phyloP scores from a whole-genome alignment of 306 rosid species.

The Cajanus cajan region DNA sequence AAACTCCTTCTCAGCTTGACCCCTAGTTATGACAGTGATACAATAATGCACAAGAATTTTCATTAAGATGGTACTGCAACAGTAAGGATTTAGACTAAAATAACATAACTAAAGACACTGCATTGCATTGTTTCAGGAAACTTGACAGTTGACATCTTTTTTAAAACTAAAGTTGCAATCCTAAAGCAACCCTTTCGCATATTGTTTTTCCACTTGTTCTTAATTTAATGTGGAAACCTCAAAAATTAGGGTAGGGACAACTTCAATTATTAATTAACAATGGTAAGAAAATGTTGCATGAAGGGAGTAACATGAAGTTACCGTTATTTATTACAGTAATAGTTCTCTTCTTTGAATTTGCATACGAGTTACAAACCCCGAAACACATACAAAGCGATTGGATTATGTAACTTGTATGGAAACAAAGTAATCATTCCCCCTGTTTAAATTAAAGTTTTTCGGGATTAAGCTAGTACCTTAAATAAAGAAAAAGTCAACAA shows the following conservation, averaged over 20 bases:
- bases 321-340: background rate
- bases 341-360: background rate
- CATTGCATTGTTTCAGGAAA: background rate
- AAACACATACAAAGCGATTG: background rate
- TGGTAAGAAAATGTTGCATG: background rate
- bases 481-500: slow-evolving; percentile 24
- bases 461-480: background rate
- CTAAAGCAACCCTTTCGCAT: background rate
- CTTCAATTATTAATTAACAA: background rate
- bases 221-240: background rate
- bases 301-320: background rate
- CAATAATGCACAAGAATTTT: slow-evolving; percentile 19
- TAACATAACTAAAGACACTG: background rate
- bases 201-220: background rate
- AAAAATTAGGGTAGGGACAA: background rate
- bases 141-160: background rate
- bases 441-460: background rate
- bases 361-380: slow-evolving; percentile 17
- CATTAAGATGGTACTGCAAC: background rate
- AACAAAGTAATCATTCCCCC: background rate
- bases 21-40: slow-evolving; percentile 58
- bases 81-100: background rate
- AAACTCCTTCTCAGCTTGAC: slow-evolving; percentile 96
- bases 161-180: background rate
- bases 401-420: background rate